Base-by-base conservation (phyloP, 148 eudicot genomes). In the Vaccinium vitisidaea region DNA sequence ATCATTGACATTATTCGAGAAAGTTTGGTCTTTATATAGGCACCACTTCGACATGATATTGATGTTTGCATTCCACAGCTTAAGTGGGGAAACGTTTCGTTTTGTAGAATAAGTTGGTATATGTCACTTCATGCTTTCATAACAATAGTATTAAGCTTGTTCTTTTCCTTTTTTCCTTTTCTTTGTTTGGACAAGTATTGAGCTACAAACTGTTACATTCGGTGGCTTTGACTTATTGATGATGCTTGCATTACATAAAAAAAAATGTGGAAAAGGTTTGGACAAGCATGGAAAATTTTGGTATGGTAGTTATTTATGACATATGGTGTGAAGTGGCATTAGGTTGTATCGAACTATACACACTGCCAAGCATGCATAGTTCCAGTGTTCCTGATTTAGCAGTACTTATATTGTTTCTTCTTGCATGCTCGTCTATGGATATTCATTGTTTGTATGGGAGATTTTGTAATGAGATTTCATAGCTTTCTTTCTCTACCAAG, bases 311-410 rank as follows among this genome's bases (percentile, higher is more conserved):
- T 50, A 50, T 46, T 36, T 80, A 1, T 39, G 46, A 58, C 25
- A 16, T 32, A 25, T 23, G 2, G 30, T 11, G 43, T 65, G 83
- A 30, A 23, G 80, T 50, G 59, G 25, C 56, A 77, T 50, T 46
- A 12, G 21, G 56, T 77, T 50, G 36, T 13, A 77, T 50, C 21
- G 0, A 52, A 52, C 36, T 13, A 77, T 77, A 23, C 54, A 14
- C 15, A 25, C 8, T 50, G 32, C 58, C 39, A 30, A 75, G 67
- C 50, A 36, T 65, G 58, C 23, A 12, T 25, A 49, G 75, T 65
- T 67, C 23, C 75, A 48, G 30, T 15, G 13, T 65, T 81, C 75
- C n/a, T 81, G 48, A 46, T 81, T 46, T 81, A 48, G 75, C 27
- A 65, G 6, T 27, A 15, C 21, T 46, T 1, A 67, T 81, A n/a